These are phyloP conservation scores for Glonium stellatum DNA, from an alignment of 495 filamentous ascomycete genomes.

Conservation along the genomic window DNA sequence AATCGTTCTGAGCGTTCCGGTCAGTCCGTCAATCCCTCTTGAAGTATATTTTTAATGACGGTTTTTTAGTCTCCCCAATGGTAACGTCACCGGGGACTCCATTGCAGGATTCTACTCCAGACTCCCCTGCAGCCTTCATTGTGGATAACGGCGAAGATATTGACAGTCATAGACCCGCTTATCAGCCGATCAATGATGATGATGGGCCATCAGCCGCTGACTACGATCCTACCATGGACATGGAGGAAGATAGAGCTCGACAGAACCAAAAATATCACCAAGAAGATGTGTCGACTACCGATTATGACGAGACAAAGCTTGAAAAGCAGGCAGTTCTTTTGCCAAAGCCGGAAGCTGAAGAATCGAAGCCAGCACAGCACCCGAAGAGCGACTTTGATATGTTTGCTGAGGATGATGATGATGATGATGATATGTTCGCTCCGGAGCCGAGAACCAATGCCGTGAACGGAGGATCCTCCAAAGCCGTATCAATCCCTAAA, in stretches of 20 bases:
- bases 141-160: constrained; percentile 58
- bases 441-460: constrained; percentile 32
- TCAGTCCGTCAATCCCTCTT: background rate
- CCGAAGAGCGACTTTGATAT: constrained; percentile 74
- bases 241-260: constrained; percentile 77
- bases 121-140: constrained; percentile 49
- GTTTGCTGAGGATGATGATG: constrained; percentile 86
- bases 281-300: constrained; percentile 50
- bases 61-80: constrained; percentile 18
- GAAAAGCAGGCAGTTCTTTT: constrained; percentile 49
- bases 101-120: constrained; percentile 41
- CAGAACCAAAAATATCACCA: constrained; percentile 55
- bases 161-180: constrained; percentile 41
- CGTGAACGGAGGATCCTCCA: constrained; percentile 36
- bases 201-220: constrained; percentile 88
- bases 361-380: constrained; percentile 36
- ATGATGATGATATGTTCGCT: constrained; percentile 84
- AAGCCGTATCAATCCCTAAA: constrained; percentile 41
- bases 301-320: constrained; percentile 56
- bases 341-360: constrained; percentile 12
- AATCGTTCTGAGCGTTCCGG: constrained; percentile 16
- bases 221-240: constrained; percentile 89
- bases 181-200: constrained; percentile 46
- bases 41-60: background rate
- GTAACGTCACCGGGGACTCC: constrained; percentile 43